A percentile compares a stretch with the other conserved stretches of the same genome.
Conservation (phyloP, 495 filamentous ascomycete genomes). For the Hamigera avellanea region DNA sequence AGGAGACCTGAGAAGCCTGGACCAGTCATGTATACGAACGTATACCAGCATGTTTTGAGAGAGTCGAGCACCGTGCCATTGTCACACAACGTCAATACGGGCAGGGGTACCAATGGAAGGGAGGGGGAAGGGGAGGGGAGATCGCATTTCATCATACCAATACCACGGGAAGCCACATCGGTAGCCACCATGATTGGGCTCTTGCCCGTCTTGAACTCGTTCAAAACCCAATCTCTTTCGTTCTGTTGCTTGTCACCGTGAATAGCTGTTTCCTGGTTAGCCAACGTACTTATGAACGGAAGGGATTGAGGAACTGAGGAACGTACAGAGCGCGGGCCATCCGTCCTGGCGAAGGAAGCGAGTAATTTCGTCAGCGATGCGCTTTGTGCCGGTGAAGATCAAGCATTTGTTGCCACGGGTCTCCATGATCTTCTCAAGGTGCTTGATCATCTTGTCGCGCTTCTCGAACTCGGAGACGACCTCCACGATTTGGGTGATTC, state of each 20-base stretch:
- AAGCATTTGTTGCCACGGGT: conserved; percentile 86
- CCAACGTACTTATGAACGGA: background rate
- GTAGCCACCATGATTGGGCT: conserved; percentile 89
- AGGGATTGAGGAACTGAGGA: background rate
- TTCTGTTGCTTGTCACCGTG: conserved; percentile 99
- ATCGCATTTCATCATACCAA: conserved; percentile 86
- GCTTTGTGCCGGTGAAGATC: conserved; percentile 97
- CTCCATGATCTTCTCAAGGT: conserved; percentile 97
- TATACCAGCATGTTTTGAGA: conserved; percentile 65
- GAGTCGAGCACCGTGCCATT: conserved; percentile 81
- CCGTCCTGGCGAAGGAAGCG: conserved; percentile 97
- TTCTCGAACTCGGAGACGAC: conserved; percentile 94
- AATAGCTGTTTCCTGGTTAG: conserved; percentile 51
- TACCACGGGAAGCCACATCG: conserved; percentile 93
- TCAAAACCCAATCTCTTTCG: conserved; percentile 98
- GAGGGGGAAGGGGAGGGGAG: conserved; percentile 28
- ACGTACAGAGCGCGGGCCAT: conserved; percentile 94
- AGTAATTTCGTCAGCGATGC: conserved; percentile 96
- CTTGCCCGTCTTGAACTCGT: conserved; percentile 96
- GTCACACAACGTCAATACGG: conserved; percentile 52
- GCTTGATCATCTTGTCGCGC: conserved; percentile 93
- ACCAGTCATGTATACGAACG: conserved; percentile 55
- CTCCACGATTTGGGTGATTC: conserved; percentile 95
- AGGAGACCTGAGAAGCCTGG: conserved; percentile 69
- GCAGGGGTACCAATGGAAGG: conserved; percentile 24